Conservation (phyloP, 169 alveolate genomes). For the Plasmodium relictum region DNA sequence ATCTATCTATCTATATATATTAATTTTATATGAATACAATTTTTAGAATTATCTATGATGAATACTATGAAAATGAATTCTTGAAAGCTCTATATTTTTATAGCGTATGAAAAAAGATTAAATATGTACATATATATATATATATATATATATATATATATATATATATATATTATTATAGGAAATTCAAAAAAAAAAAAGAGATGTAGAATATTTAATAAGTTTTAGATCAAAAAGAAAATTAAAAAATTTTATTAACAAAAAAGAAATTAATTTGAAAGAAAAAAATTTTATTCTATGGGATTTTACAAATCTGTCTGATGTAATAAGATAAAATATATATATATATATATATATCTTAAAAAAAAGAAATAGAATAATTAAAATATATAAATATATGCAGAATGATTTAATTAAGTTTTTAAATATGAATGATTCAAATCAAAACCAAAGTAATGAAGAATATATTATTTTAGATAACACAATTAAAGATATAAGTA, state of each 20-base stretch:
- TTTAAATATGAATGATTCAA: conserved; percentile 25
- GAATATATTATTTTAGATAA: conserved; percentile 32
- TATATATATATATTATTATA: conserved; percentile 3
- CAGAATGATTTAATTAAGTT: conserved; percentile 42
- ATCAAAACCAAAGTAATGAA: conserved; percentile 1
- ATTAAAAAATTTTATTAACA: conserved; percentile 54
- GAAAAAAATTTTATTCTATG: conserved; percentile 11
- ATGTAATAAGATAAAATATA: conserved; percentile 26
- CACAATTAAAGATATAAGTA: conserved; percentile 41
- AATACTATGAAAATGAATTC: conserved; percentile 58
- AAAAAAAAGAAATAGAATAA: not conserved
- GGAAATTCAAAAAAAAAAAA: conserved; percentile 38
- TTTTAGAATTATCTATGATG: conserved; percentile 39
- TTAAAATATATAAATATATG: not conserved
- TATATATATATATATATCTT: not conserved
- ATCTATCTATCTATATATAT: not conserved
- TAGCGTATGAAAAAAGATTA: conserved; percentile 37
- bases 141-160: not conserved
- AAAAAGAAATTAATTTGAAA: conserved; percentile 32
- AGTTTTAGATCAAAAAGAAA: conserved; percentile 63
- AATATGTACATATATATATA: not conserved
- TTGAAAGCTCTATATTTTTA: conserved; percentile 65
- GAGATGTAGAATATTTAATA: conserved; percentile 38
- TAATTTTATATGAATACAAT: not conserved
- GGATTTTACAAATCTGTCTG: conserved; percentile 37